phyloP scores from a whole-genome alignment of 495 filamentous ascomycete species.

The Diplogelasinospora grovesii region DNA sequence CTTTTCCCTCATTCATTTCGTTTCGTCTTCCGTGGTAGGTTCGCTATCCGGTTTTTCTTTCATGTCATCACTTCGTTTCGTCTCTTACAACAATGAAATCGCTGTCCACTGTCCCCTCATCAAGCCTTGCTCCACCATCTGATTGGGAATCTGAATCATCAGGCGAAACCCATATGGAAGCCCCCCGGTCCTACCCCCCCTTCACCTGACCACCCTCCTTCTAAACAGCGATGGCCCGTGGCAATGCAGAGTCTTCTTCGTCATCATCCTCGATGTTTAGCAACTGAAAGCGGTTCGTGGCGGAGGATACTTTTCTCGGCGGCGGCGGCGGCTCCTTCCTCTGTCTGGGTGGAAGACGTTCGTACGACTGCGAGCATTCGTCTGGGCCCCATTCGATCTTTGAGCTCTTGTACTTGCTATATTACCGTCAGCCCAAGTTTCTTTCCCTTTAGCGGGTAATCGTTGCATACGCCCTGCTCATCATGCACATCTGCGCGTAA shows the following conservation, averaged over 20 bases:
- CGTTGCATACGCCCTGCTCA: constrained; percentile 52
- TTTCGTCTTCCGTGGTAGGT: too few species aligned
- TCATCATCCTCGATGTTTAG: constrained; percentile 44
- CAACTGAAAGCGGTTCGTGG: constrained; percentile 59
- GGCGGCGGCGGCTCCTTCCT: constrained; percentile 29
- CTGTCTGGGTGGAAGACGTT: constrained; percentile 15
- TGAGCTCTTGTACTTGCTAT: constrained; percentile 61
- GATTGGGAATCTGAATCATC: neutral
- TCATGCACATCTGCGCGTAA: constrained; percentile 71
- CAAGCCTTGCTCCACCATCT: too few species aligned
- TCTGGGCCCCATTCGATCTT: constrained; percentile 68
- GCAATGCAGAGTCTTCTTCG: constrained; percentile 25
- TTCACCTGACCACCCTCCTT: neutral
- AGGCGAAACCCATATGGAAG: neutral
- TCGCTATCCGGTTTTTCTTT: too few species aligned
- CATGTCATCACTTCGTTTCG: too few species aligned
- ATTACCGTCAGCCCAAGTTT: constrained; percentile 4
- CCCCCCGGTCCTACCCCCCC: neutral
- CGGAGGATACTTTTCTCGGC: constrained; percentile 29
- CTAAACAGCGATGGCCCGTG: constrained; percentile 22
- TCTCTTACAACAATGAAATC: too few species aligned
- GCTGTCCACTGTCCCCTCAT: too few species aligned
- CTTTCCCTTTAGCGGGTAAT: neutral
- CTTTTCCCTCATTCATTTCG: too few species aligned
- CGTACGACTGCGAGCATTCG: constrained; percentile 62